Evolutionary conservation across 148 eudicot species (phyloP).

Genomic region (Polygonum maritimum): DNA sequence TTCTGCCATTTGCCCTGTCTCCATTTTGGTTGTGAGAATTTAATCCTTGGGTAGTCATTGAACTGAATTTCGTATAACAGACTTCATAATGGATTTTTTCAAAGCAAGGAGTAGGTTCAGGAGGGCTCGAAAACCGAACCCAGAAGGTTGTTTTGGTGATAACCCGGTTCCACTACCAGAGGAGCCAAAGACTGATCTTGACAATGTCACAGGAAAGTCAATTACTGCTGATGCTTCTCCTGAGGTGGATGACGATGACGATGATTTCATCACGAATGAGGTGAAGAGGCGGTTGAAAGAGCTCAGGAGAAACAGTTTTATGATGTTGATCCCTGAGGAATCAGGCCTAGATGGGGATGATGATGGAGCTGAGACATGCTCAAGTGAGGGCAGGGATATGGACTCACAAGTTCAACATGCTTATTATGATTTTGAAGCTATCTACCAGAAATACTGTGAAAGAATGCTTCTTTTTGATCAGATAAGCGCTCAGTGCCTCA

Average conservation of each 20-base stretch:
- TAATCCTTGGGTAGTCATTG: not conserved
- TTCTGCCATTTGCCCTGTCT: not conserved
- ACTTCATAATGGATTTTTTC: constrained; percentile 56
- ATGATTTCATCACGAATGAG: constrained; percentile 77
- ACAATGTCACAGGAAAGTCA: constrained; percentile 35
- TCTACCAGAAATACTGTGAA: constrained; percentile 74
- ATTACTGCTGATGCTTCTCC: constrained; percentile 32
- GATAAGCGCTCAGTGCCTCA: constrained; percentile 68
- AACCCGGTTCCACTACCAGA: constrained; percentile 40
- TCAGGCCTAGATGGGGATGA: constrained; percentile 50
- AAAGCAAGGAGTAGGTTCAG: constrained; percentile 49
- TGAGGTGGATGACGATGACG: constrained; percentile 75
- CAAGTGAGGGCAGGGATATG: constrained; percentile 69
- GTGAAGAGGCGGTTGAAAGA: constrained; percentile 91
- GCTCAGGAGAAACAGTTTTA: constrained; percentile 83
- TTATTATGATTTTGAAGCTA: constrained; percentile 77
- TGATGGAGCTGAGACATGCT: constrained; percentile 63
- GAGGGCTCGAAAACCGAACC: constrained; percentile 43
- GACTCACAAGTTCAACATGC: constrained; percentile 60
- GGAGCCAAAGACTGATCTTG: constrained; percentile 36
- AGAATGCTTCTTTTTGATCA: constrained; percentile 82
- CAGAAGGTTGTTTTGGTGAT: constrained; percentile 31
- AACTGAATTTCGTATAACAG: not conserved
- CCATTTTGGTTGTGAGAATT: not conserved
- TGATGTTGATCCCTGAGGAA: constrained; percentile 96